phyloP scores from a whole-genome alignment of 2,329 filamentous ascomycete species.

The Xylaria sp. region DNA sequence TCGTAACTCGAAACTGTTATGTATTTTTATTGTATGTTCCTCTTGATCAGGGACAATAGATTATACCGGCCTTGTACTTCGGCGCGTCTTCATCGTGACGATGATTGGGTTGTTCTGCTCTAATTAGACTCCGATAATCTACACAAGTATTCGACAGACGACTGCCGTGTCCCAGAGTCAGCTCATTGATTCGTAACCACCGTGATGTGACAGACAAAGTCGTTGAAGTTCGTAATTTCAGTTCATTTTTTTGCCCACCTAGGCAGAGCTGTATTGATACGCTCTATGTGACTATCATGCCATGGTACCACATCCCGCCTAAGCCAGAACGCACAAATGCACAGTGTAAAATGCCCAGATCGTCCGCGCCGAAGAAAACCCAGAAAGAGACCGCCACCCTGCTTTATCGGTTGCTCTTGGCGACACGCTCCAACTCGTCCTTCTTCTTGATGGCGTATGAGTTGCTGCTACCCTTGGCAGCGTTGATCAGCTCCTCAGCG shows the following conservation, averaged over 20 bases:
- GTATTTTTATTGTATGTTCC: background rate
- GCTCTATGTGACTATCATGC: constrained; percentile 58
- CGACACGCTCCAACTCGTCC: constrained; percentile 99
- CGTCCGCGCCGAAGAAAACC: constrained; percentile 56
- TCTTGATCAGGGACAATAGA: background rate
- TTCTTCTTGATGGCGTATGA: constrained; percentile 99
- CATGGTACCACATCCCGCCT: constrained; percentile 56
- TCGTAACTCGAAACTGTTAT: constrained; percentile 6
- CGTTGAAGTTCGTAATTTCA: constrained; percentile 49
- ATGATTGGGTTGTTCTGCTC: constrained; percentile 6
- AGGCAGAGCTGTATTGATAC: constrained; percentile 54
- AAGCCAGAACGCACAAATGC: constrained; percentile 60
- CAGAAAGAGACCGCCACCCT: constrained; percentile 49
- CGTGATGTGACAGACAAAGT: constrained; percentile 24
- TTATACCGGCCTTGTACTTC: constrained; percentile 4
- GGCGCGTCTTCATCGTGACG: constrained; percentile 1
- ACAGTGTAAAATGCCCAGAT: constrained; percentile 54
- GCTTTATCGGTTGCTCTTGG: constrained; percentile 99
- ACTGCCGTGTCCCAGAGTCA: constrained; percentile 14
- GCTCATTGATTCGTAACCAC: constrained; percentile 31
- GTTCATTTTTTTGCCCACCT: constrained; percentile 50
- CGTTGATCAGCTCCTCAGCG: constrained; percentile 99
- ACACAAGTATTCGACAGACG: constrained; percentile 16
- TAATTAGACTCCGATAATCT: constrained; percentile 20
- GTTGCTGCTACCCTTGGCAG: constrained; percentile 99